These are phyloP conservation scores for Suhomyces coccinellae DNA, from an alignment of 1,139 yeast species.

Conservation along the genomic window DNA sequence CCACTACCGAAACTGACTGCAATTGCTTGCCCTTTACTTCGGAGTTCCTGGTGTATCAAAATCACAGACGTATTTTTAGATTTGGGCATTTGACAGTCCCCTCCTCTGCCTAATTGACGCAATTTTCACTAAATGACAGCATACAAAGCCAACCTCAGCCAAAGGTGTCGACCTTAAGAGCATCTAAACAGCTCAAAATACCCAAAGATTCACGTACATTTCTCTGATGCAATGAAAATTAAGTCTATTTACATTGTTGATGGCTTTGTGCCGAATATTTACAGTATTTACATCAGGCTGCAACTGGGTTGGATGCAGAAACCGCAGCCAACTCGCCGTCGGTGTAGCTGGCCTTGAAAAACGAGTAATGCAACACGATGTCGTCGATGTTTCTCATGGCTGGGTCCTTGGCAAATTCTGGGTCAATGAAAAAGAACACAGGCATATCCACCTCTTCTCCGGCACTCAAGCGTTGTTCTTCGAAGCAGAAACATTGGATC, in stretches of 20 bases:
- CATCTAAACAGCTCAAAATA: too few species aligned
- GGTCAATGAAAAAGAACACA: constrained; percentile 95
- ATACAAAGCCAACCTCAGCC: too few species aligned
- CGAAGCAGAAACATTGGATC: constrained; percentile 97
- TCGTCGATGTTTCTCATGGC: constrained; percentile 89
- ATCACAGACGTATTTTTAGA: too few species aligned
- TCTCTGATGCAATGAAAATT: too few species aligned
- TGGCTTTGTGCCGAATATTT: background rate
- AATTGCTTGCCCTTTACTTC: too few species aligned
- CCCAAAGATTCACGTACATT: too few species aligned
- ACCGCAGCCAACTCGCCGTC: constrained; percentile 49
- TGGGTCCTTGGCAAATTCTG: constrained; percentile 95
- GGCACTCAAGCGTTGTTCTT: constrained; percentile 88
- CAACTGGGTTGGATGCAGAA: background rate
- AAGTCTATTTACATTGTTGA: background rate
- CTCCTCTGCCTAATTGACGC: too few species aligned
- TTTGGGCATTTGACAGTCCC: too few species aligned
- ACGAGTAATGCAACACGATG: constrained; percentile 87
- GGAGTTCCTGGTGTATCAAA: too few species aligned
- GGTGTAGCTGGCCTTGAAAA: constrained; percentile 66
- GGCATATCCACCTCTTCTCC: constrained; percentile 99
- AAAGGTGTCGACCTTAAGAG: too few species aligned
- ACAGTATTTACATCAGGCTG: constrained; percentile 2
- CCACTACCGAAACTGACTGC: too few species aligned
- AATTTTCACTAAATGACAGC: too few species aligned